Evolutionary conservation across 495 filamentous ascomycete species (phyloP).

Genomic region (Platismatia glauca): DNA sequence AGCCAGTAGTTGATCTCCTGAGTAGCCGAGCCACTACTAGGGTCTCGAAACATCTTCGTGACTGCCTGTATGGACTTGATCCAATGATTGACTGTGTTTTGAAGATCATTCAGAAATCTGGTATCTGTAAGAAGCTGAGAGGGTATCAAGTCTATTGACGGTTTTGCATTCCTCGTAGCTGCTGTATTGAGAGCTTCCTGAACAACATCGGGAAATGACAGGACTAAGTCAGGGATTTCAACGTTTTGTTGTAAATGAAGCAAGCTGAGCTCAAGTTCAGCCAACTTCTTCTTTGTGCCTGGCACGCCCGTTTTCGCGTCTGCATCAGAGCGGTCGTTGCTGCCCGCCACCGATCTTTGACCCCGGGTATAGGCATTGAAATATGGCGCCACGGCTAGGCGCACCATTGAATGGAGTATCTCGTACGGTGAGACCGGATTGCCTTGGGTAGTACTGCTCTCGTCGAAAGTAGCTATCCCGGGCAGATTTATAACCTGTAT

Average conservation of each 20-base stretch:
- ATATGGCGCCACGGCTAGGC: slow-evolving; percentile 80
- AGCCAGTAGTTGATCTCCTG: slow-evolving; percentile 99
- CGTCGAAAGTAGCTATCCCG: slow-evolving; percentile 57
- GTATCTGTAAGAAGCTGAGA: slow-evolving; percentile 65
- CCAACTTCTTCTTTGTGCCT: slow-evolving; percentile 91
- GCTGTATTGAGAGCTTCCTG: slow-evolving; percentile 76
- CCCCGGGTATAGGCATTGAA: slow-evolving; percentile 89
- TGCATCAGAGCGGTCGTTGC: slow-evolving; percentile 63
- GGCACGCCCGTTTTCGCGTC: slow-evolving; percentile 90
- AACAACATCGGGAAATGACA: slow-evolving; percentile 79
- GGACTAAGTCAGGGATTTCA: slow-evolving; percentile 82
- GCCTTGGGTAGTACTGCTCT: slow-evolving; percentile 54
- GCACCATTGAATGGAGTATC: slow-evolving; percentile 77
- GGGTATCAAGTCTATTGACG: slow-evolving; percentile 69
- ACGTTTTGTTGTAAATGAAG: slow-evolving; percentile 93
- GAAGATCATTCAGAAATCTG: slow-evolving; percentile 85
- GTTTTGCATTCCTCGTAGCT: slow-evolving; percentile 49
- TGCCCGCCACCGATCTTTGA: slow-evolving; percentile 58
- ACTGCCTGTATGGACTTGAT: slow-evolving; percentile 98
- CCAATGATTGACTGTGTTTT: slow-evolving; percentile 90
- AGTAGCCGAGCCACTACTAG: slow-evolving; percentile 76
- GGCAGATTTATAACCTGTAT: slow-evolving; percentile 89
- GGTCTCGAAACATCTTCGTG: slow-evolving; percentile 85
- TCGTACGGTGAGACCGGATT: slow-evolving; percentile 77
- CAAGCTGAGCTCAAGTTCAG: slow-evolving; percentile 82